Conservation (phyloP, 129 eudicot species). For the Centrapalus pauciflorus region DNA sequence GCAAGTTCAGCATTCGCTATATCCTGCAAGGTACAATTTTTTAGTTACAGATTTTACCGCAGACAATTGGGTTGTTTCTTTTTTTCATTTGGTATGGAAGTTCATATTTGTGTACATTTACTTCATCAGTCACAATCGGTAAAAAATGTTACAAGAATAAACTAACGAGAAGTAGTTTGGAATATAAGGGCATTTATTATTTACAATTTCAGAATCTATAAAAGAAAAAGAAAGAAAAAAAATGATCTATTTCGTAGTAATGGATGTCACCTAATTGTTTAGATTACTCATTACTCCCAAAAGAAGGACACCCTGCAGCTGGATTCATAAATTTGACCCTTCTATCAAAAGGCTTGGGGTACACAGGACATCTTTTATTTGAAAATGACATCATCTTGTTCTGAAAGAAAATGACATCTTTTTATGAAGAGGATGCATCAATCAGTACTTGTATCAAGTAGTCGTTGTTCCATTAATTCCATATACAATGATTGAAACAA, state of each 20-base stretch:
- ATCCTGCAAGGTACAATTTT: constrained; percentile 28
- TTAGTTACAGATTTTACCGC: background rate
- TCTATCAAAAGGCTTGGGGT: background rate
- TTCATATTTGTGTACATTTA: no score
- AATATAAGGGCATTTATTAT: constrained; percentile 1
- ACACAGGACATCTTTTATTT: background rate
- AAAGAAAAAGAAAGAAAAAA: background rate
- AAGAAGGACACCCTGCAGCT: constrained; percentile 1
- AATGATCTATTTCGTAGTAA: background rate
- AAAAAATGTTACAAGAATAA: background rate
- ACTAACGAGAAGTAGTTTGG: background rate
- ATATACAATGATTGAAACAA: background rate
- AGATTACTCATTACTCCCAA: background rate
- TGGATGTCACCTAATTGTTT: background rate
- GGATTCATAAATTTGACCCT: background rate
- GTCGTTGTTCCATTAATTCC: background rate
- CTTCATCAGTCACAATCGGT: background rate
- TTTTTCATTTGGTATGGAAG: no score
- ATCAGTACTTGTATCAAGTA: no score
- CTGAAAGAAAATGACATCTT: background rate
- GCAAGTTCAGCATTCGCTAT: constrained; percentile 61
- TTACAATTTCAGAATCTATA: background rate
- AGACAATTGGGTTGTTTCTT: background rate
- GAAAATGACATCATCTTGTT: background rate
- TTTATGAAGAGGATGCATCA: no score